phyloP scores from a whole-genome alignment of 2,329 filamentous ascomycete genomes.

The Beauveria medogensis region DNA sequence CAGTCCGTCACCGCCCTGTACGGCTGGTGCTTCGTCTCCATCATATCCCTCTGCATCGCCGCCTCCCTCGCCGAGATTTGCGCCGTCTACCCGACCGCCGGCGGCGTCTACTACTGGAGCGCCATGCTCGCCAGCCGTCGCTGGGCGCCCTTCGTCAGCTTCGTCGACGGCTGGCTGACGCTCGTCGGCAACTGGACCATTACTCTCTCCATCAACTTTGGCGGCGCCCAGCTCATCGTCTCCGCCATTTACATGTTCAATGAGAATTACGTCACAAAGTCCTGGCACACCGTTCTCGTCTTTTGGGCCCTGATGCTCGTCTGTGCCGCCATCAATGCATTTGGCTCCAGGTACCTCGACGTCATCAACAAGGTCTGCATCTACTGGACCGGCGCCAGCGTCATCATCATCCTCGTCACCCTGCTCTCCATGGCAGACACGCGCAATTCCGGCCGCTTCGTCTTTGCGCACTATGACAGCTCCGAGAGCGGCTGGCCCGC shows the following conservation, averaged over 20 bases:
- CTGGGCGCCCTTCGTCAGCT: conserved; percentile 58
- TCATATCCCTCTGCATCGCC: conserved; percentile 66
- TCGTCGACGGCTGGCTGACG: conserved; percentile 67
- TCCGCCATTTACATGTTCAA: conserved; percentile 61
- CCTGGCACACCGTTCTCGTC: conserved; percentile 69
- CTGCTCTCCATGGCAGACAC: conserved; percentile 56
- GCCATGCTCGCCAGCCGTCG: conserved; percentile 54
- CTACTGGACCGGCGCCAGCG: conserved; percentile 63
- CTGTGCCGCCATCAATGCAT: conserved; percentile 60
- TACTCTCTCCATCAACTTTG: conserved; percentile 62
- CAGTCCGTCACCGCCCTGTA: conserved; percentile 67
- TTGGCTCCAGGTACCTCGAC: conserved; percentile 51
- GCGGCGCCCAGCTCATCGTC: conserved; percentile 61
- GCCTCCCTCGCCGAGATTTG: conserved; percentile 66
- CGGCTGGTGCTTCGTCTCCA: conserved; percentile 54
- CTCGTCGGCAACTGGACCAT: conserved; percentile 65
- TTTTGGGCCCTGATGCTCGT: conserved; percentile 59
- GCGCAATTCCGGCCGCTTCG: conserved; percentile 56
- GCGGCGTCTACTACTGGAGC: conserved; percentile 67
- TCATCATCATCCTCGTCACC: conserved; percentile 62
- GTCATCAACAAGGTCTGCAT: conserved; percentile 64
- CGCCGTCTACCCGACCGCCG: conserved; percentile 54
- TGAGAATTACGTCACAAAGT: conserved; percentile 47
- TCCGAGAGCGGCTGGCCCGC: conserved; percentile 60
- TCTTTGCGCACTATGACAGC: conserved; percentile 63